Percentiles rank a stretch among this genome's conserved stretches.
phyloP scores from a whole-genome alignment of 331 rosid species.

The Pyracantha coccinea region DNA sequence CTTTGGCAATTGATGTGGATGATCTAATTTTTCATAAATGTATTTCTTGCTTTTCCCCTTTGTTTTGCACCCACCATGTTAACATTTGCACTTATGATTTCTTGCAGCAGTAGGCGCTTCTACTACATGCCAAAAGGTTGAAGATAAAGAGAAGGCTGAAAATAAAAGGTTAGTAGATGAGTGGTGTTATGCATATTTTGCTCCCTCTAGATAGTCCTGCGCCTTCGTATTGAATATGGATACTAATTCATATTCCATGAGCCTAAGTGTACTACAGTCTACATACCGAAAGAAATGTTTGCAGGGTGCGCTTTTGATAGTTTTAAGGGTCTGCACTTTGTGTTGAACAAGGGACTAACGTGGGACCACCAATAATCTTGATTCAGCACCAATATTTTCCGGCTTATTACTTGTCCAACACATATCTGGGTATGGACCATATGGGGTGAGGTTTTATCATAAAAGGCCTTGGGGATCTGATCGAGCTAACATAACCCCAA shows the following conservation, averaged over 20 bases:
- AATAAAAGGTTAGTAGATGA: constrained; percentile 50
- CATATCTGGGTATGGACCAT: too few species aligned
- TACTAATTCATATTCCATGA: background rate
- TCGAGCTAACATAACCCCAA: background rate
- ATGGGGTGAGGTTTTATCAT: background rate
- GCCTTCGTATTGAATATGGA: background rate
- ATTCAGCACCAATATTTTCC: background rate
- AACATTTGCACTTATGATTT: background rate
- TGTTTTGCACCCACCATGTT: constrained; percentile 1
- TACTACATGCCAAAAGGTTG: constrained; percentile 28
- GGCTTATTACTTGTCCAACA: background rate
- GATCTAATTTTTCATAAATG: constrained; percentile 3
- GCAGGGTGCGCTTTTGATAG: background rate
- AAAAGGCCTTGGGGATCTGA: background rate
- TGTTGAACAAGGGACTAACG: background rate
- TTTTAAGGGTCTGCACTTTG: background rate
- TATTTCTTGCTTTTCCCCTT: background rate
- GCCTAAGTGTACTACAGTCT: background rate
- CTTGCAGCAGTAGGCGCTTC: constrained; percentile 57
- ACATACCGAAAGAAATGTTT: background rate
- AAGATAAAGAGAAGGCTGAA: constrained; percentile 44
- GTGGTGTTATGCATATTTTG: background rate
- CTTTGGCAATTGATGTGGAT: background rate
- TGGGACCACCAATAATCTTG: background rate
- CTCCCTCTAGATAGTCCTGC: too few species aligned